Conservation (phyloP, 108 stramenopile species). For the Licmophora abbreviata region DNA sequence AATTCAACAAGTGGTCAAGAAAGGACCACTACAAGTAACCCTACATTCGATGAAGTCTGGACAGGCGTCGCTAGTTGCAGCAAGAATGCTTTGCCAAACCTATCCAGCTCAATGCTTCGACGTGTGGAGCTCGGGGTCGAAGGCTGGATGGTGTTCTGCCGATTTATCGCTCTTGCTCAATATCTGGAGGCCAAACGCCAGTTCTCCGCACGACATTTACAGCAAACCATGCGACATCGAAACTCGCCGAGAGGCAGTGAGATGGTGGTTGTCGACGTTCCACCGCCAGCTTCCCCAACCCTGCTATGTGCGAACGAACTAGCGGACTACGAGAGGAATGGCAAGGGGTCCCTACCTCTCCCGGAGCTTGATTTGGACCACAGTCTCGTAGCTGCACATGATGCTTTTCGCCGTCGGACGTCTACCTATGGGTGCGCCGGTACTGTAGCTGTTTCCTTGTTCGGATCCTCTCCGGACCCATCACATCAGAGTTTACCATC, state of each 20-base stretch:
- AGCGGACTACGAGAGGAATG: constrained; percentile 39
- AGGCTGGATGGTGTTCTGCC: constrained; percentile 79
- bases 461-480: constrained; percentile 7
- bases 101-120: neutral
- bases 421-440: too few species aligned
- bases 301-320: constrained; percentile 28
- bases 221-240: constrained; percentile 79
- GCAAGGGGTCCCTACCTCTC: constrained; percentile 48
- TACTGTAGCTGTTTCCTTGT: constrained; percentile 10
- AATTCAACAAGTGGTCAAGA: constrained; percentile 1
- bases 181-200: constrained; percentile 75
- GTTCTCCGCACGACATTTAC: constrained; percentile 77
- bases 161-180: constrained; percentile 77
- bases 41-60: constrained; percentile 86
- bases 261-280: constrained; percentile 77
- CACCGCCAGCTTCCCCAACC: constrained; percentile 60
- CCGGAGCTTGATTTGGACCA: constrained; percentile 82
- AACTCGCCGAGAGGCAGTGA: constrained; percentile 55
- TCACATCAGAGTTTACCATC: constrained; percentile 2
- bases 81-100: neutral
- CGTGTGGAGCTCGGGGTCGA: constrained; percentile 55
- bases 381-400: constrained; percentile 47
- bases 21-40: constrained; percentile 14
- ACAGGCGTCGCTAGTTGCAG: constrained; percentile 40
- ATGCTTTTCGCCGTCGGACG: constrained; percentile 17